Conservation (phyloP, 108 stramenopile species). For the Skeletonema menzelii region DNA sequence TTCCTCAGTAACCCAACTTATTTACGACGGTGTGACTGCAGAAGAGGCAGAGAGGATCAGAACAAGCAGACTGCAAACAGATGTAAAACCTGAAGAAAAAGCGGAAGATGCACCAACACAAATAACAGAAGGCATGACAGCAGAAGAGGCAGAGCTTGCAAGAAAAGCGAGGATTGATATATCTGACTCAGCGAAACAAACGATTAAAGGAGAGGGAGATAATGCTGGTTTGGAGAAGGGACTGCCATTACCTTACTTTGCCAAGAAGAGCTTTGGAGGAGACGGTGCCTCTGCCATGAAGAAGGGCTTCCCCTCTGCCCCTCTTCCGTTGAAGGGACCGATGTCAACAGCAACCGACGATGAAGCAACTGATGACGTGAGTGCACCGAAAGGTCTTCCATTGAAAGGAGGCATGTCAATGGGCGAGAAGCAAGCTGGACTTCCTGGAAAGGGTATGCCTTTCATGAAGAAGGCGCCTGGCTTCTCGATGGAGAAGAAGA, state of each 20-base stretch:
- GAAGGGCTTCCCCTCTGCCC: background rate
- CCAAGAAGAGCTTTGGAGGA: background rate
- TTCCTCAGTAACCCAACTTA: background rate
- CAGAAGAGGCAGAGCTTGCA: background rate
- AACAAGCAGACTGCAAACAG: background rate
- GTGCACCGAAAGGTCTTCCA: background rate
- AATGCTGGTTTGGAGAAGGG: background rate
- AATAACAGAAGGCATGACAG: background rate
- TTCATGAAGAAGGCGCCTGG: constrained; percentile 6
- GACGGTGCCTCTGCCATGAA: background rate
- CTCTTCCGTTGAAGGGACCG: background rate
- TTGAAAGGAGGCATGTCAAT: background rate
- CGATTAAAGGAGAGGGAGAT: background rate
- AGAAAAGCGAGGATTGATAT: background rate
- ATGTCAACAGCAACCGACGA: background rate
- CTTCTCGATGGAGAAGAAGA: background rate
- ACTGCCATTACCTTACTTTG: background rate
- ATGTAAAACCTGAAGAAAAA: background rate
- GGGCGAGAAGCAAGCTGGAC: background rate
- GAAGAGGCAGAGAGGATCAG: background rate
- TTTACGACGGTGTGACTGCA: background rate
- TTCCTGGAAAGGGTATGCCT: background rate
- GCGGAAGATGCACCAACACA: background rate
- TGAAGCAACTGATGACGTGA: background rate
- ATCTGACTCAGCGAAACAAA: background rate